phyloP scores from a whole-genome alignment of 2,329 filamentous ascomycete genomes.

The Coniochaeta hoffmannii region DNA sequence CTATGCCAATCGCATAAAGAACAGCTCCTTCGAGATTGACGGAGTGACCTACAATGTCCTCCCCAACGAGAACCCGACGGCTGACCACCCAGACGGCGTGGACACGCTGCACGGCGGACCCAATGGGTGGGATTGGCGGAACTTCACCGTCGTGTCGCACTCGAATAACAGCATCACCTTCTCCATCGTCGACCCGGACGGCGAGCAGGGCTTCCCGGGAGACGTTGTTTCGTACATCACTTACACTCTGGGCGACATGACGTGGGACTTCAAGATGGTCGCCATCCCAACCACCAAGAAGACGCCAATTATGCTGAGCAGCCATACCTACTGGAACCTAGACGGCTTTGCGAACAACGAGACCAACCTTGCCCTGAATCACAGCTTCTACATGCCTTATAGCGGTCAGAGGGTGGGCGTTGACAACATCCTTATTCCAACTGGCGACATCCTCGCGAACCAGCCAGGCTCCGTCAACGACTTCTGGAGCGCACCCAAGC shows the following conservation, averaged over 20 bases:
- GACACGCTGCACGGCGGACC: constrained; percentile 64
- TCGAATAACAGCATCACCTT: constrained; percentile 65
- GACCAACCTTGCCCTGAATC: constrained; percentile 58
- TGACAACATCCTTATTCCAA: constrained; percentile 68
- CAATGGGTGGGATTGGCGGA: constrained; percentile 69
- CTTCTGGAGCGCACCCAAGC: constrained; percentile 76
- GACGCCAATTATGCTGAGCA: constrained; percentile 76
- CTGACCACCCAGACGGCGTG: constrained; percentile 41
- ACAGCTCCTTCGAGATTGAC: constrained; percentile 64
- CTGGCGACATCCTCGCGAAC: constrained; percentile 67
- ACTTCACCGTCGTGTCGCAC: constrained; percentile 69
- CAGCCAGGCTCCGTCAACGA: constrained; percentile 62
- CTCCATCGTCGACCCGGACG: constrained; percentile 63
- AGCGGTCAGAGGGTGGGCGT: constrained; percentile 60
- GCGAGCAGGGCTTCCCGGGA: constrained; percentile 70
- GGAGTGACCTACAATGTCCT: constrained; percentile 50
- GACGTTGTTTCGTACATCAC: constrained; percentile 68
- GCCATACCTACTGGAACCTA: constrained; percentile 74
- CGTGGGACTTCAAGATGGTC: constrained; percentile 68
- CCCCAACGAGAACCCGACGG: constrained; percentile 56
- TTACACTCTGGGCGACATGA: constrained; percentile 58
- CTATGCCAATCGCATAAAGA: constrained; percentile 77
- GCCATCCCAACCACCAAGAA: constrained; percentile 64
- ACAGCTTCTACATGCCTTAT: constrained; percentile 67
- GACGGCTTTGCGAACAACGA: constrained; percentile 71